phyloP scores from a whole-genome alignment of 2,329 filamentous ascomycete species.

The Leptographium procerum region DNA sequence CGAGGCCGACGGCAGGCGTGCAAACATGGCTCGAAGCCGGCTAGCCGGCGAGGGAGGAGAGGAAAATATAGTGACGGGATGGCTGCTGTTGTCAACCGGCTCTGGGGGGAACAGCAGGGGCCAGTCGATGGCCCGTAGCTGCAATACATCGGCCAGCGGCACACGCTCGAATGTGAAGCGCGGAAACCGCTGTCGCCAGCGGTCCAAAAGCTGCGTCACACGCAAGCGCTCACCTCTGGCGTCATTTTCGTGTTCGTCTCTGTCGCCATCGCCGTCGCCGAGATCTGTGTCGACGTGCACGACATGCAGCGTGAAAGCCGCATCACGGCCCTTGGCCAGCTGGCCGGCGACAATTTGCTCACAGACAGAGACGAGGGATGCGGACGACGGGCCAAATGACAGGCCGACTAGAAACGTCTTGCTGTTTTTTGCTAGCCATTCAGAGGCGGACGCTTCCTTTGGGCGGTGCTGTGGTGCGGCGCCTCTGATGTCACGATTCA shows the following conservation, averaged over 20 bases:
- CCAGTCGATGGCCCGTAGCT: constrained; percentile 42
- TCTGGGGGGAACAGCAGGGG: constrained; percentile 25
- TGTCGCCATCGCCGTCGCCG: constrained; percentile 14
- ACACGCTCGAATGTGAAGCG: constrained; percentile 51
- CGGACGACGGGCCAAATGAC: constrained; percentile 74
- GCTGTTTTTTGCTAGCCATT: constrained; percentile 21
- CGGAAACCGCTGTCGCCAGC: constrained; percentile 51
- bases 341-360: constrained; percentile 58
- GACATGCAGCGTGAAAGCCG: constrained; percentile 56
- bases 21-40: constrained; percentile 43
- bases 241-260: neutral
- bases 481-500: constrained; percentile 33
- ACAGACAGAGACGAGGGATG: constrained; percentile 64
- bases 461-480: constrained; percentile 16
- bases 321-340: constrained; percentile 48
- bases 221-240: too few relatives aligned
- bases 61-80: too few relatives aligned
- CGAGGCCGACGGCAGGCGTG: constrained; percentile 58
- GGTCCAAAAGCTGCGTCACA: constrained; percentile 31
- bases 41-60: constrained; percentile 19
- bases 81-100: too few relatives aligned
- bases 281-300: constrained; percentile 41
- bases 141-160: constrained; percentile 52
- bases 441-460: neutral
- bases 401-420: constrained; percentile 61